phyloP scores from a whole-genome alignment of 2,329 filamentous ascomycete species.

The Beauveria varroae region DNA sequence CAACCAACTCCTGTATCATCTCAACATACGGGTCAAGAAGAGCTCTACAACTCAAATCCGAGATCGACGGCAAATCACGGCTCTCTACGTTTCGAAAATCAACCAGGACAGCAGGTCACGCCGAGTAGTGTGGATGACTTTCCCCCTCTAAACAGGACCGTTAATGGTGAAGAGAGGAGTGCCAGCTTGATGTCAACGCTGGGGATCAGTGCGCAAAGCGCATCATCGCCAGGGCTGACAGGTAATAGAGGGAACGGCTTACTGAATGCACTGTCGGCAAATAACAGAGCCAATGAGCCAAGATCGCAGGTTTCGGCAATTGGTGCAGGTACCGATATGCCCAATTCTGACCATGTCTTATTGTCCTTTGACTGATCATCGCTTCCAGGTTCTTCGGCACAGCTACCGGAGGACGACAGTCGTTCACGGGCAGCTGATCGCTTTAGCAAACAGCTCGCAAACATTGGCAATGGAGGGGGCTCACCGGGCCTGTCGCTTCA shows the following conservation, averaged over 20 bases:
- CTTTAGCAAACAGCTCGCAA: constrained; percentile 3
- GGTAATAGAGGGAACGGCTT: constrained; percentile 51
- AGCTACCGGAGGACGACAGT: neutral
- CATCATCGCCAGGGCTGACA: constrained; percentile 28
- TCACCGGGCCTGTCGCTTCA: neutral
- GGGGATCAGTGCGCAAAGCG: constrained; percentile 43
- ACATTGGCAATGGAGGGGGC: neutral
- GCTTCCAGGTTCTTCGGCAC: neutral
- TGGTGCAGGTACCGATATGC: constrained; percentile 21
- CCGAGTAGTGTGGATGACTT: constrained; percentile 51
- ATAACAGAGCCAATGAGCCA: constrained; percentile 40
- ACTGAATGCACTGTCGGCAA: constrained; percentile 56
- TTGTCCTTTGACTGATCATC: neutral
- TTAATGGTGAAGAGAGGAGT: constrained; percentile 50
- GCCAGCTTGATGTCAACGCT: constrained; percentile 45
- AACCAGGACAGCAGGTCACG: constrained; percentile 39
- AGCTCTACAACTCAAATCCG: constrained; percentile 35
- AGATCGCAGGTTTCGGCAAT: constrained; percentile 39
- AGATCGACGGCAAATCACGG: constrained; percentile 32
- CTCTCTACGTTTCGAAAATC: constrained; percentile 47
- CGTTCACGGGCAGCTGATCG: neutral
- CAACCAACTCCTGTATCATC: constrained; percentile 42
- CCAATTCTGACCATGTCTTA: too few species aligned
- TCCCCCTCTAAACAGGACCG: constrained; percentile 51
- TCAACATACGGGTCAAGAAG: constrained; percentile 44